Percentiles rank a stretch among this genome's conserved stretches.
phyloP scores from a whole-genome alignment of 2,329 filamentous ascomycete species.

The Fusarium devonianum region DNA sequence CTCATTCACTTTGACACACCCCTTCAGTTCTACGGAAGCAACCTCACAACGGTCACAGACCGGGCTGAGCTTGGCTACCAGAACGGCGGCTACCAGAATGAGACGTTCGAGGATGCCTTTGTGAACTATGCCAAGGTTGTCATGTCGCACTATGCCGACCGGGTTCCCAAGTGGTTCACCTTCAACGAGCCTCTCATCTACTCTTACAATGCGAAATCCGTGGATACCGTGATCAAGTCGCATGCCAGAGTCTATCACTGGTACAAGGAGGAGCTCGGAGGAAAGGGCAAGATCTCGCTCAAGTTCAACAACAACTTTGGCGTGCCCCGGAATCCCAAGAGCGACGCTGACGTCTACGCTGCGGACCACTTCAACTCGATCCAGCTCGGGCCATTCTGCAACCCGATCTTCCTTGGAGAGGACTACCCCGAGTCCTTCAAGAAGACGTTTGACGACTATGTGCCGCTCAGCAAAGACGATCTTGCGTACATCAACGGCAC shows the following conservation, averaged over 20 bases:
- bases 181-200: constrained; percentile 60
- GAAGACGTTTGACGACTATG: constrained; percentile 53
- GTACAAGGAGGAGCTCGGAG: constrained; percentile 62
- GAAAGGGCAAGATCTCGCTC: constrained; percentile 57
- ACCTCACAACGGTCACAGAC: constrained; percentile 37
- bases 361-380: constrained; percentile 56
- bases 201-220: constrained; percentile 48
- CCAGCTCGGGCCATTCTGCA: constrained; percentile 58
- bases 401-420: constrained; percentile 59
- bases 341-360: constrained; percentile 53
- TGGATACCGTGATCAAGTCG: constrained; percentile 54
- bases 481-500: constrained; percentile 58
- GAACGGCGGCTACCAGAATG: constrained; percentile 55
- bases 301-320: constrained; percentile 61
- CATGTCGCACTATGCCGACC: constrained; percentile 59
- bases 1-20: constrained; percentile 60
- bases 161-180: constrained; percentile 60
- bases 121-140: constrained; percentile 61
- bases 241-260: constrained; percentile 60
- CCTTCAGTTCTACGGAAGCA: constrained; percentile 50
- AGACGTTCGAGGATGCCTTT: constrained; percentile 58
- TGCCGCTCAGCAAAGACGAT: constrained; percentile 56
- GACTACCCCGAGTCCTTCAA: constrained; percentile 59
- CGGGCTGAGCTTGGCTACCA: constrained; percentile 47
- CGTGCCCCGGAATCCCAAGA: constrained; percentile 52